A percentile compares a stretch with the other conserved stretches of the same genome.
phyloP scores from a whole-genome alignment of 202 grass and related monocot species.

The Saccharum hybrid region DNA sequence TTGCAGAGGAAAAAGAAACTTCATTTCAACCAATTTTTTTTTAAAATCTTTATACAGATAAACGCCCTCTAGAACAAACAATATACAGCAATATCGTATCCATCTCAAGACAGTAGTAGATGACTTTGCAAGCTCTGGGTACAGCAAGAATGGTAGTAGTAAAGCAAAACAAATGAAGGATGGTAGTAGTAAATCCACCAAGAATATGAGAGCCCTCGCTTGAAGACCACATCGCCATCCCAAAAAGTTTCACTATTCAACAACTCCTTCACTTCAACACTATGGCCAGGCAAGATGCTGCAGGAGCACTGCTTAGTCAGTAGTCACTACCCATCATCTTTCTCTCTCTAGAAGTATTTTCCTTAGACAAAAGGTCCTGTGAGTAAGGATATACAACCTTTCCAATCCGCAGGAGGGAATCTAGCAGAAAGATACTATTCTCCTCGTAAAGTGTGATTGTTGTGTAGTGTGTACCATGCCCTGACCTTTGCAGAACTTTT shows the following conservation, averaged over 20 bases:
- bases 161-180: constrained; percentile 17
- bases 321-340: constrained; percentile 22
- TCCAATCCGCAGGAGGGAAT: constrained; percentile 20
- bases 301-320: constrained; percentile 22
- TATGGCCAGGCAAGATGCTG: neutral
- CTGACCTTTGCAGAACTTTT: constrained; percentile 28
- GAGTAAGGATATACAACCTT: constrained; percentile 30
- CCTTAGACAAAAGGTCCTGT: neutral
- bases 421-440: constrained; percentile 38
- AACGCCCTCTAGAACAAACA: neutral
- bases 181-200: constrained; percentile 6
- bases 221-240: constrained; percentile 30
- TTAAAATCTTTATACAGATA: neutral
- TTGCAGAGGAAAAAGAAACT: constrained; percentile 3
- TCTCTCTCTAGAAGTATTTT: constrained; percentile 1
- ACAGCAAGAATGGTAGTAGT: neutral
- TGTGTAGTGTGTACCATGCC: neutral
- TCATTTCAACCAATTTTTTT: neutral
- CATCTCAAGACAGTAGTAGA: neutral
- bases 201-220: constrained; percentile 8
- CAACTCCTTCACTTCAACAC: constrained; percentile 8
- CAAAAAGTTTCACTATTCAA: constrained; percentile 28
- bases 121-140: constrained; percentile 28
- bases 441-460: constrained; percentile 14
- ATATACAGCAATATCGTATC: neutral